phyloP scores from a whole-genome alignment of 208 protist species.

The Angomonas deanei region DNA sequence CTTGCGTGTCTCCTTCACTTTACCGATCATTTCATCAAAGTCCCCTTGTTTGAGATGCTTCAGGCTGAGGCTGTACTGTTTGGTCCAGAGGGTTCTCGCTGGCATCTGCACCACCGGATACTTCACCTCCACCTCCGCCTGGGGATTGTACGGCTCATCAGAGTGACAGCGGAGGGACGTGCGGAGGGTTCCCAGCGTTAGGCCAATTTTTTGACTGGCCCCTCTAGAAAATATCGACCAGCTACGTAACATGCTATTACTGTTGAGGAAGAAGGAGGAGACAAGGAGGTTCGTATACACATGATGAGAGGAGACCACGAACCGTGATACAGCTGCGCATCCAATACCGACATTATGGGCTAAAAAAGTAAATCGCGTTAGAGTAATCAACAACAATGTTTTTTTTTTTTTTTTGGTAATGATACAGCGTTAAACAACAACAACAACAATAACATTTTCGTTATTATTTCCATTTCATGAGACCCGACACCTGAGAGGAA shows the following conservation, averaged over 20 bases:
- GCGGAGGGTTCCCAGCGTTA: no score
- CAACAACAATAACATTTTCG: not conserved
- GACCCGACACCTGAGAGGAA: conserved; percentile 8
- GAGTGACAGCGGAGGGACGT: no score
- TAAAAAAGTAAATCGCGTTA: no score
- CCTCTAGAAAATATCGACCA: no score
- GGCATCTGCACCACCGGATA: conserved; percentile 84
- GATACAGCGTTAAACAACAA: not conserved
- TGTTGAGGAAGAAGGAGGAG: not conserved
- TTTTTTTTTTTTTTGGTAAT: conserved; percentile 3
- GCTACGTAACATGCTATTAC: no score
- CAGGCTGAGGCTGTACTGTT: conserved; percentile 48
- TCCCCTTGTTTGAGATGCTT: conserved; percentile 30
- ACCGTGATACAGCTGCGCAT: not conserved
- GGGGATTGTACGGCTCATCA: conserved; percentile 15
- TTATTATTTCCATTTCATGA: not conserved
- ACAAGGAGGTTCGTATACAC: not conserved
- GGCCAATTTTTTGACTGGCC: no score
- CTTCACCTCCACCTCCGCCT: conserved; percentile 24
- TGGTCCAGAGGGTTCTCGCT: conserved; percentile 69
- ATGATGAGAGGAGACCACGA: not conserved
- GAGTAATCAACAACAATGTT: no score
- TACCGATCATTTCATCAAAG: conserved; percentile 54
- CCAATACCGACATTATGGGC: no score
- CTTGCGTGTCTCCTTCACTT: conserved; percentile 52